Evolutionary conservation across 257 asterid species (phyloP).

Genomic region (Galeopsis tetrahit): DNA sequence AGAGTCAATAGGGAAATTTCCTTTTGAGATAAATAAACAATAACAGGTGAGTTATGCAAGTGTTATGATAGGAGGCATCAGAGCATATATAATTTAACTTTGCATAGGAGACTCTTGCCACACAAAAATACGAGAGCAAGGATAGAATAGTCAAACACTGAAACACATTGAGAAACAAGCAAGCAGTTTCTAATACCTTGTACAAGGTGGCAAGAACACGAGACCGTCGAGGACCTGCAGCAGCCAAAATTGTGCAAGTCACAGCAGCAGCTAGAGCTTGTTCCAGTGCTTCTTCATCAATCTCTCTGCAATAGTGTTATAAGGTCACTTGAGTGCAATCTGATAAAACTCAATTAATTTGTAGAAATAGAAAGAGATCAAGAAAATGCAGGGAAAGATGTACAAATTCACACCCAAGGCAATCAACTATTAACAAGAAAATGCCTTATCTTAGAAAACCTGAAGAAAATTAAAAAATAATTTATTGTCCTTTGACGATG

Average conservation of each 20-base stretch:
- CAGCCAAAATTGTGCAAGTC: constrained; percentile 96
- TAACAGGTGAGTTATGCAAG: constrained; percentile 5
- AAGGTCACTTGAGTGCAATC: constrained; percentile 21
- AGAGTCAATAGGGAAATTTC: not conserved
- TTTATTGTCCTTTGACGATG: not conserved
- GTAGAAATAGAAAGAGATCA: constrained; percentile 16
- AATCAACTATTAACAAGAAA: constrained; percentile 1
- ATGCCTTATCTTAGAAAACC: not conserved
- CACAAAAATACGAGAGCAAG: constrained; percentile 4
- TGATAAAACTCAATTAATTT: constrained; percentile 3
- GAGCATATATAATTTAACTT: not conserved
- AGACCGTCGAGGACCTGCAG: constrained; percentile 94
- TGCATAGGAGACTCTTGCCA: constrained; percentile 23
- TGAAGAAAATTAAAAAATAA: constrained; percentile 10
- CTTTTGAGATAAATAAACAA: constrained; percentile 4
- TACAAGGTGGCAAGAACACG: constrained; percentile 97
- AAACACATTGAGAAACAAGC: constrained; percentile 2
- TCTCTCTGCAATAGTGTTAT: constrained; percentile 63
- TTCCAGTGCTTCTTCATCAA: constrained; percentile 89
- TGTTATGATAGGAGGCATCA: not conserved
- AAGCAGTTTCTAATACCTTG: constrained; percentile 58
- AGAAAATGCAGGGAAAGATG: constrained; percentile 1
- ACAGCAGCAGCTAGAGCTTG: constrained; percentile 93
- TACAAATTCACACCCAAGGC: constrained; percentile 13
- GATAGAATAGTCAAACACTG: not conserved